These are phyloP conservation scores for Soucietia sequanensis DNA, from an alignment of 805 yeast genomes.

Conservation along the genomic window DNA sequence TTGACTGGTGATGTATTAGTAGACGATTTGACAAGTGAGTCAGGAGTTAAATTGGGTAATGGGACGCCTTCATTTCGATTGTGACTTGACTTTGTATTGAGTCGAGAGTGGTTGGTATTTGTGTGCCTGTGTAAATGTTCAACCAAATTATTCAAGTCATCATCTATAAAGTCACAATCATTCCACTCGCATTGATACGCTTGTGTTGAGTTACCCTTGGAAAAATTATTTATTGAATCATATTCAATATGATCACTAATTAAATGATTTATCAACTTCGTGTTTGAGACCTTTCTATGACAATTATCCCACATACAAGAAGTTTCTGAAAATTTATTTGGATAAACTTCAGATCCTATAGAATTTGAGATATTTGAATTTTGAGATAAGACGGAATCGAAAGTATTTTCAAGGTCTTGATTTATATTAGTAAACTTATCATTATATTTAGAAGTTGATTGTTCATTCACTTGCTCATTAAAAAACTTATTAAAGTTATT, in stretches of 20 bases:
- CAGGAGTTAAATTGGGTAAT: conserved; percentile 10
- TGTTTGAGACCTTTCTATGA: conserved; percentile 34
- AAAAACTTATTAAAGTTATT: conserved; percentile 24
- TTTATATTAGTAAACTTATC: too few relatives aligned
- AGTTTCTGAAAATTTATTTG: neutral
- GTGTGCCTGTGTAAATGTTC: conserved; percentile 48
- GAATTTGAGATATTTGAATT: neutral
- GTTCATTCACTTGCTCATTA: neutral
- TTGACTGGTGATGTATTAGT: conserved; percentile 7
- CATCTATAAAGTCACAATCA: conserved; percentile 59
- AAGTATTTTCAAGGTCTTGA: conserved; percentile 73
- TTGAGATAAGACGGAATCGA: conserved; percentile 61
- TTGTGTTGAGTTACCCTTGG: conserved; percentile 2
- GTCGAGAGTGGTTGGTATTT: too few relatives aligned
- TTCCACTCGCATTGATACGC: conserved; percentile 69
- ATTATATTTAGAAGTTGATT: neutral
- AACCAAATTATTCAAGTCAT: conserved; percentile 52
- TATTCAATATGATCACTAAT: conserved; percentile 55
- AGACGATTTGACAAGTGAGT: conserved; percentile 6
- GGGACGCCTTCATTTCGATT: neutral
- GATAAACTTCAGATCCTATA: neutral
- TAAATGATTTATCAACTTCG: conserved; percentile 31
- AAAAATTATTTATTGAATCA: conserved; percentile 7
- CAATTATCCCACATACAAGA: conserved; percentile 74
- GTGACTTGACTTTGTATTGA: conserved; percentile 1